These are phyloP conservation scores for Colletotrichum sp. DNA, from an alignment of 2,329 filamentous ascomycete species.

Conservation along the genomic window DNA sequence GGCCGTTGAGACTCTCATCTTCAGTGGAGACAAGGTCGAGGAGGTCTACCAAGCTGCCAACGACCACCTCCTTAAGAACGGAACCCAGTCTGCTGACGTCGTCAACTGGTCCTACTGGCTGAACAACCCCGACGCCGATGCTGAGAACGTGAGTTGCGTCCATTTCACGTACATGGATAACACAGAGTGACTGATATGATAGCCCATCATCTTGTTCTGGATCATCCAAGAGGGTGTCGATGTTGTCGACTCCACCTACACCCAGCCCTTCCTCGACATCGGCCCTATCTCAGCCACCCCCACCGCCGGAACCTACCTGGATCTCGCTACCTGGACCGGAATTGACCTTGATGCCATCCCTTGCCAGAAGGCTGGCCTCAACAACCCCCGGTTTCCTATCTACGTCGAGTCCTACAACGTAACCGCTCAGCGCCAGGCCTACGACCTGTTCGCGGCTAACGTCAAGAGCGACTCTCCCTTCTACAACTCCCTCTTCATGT, in stretches of 20 bases:
- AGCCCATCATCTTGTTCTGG: slow-evolving; percentile 46
- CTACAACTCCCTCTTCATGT: slow-evolving; percentile 54
- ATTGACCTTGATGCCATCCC: slow-evolving; percentile 39
- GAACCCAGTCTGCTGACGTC: slow-evolving; percentile 46
- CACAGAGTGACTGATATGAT: background rate
- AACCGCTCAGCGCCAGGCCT: slow-evolving; percentile 30
- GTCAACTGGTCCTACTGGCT: slow-evolving; percentile 58
- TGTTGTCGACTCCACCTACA: slow-evolving; percentile 43
- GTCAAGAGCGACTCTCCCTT: slow-evolving; percentile 21
- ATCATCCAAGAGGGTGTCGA: slow-evolving; percentile 48
- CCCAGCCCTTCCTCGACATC: slow-evolving; percentile 46
- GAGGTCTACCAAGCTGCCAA: slow-evolving; percentile 52
- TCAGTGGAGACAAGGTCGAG: slow-evolving; percentile 54
- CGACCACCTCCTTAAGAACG: slow-evolving; percentile 45
- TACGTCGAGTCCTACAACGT: slow-evolving; percentile 44
- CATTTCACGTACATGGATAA: background rate
- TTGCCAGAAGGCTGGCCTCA: slow-evolving; percentile 45
- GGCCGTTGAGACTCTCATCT: slow-evolving; percentile 50
- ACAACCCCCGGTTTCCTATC: slow-evolving; percentile 49
- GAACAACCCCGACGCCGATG: slow-evolving; percentile 43
- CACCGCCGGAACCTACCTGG: slow-evolving; percentile 45
- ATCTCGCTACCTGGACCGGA: slow-evolving; percentile 48
- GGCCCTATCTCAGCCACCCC: slow-evolving; percentile 38
- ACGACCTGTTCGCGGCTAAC: slow-evolving; percentile 35
- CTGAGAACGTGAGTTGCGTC: slow-evolving; percentile 37